phyloP scores from a whole-genome alignment of 257 asterid genomes.

The Sherardia arvensis region DNA sequence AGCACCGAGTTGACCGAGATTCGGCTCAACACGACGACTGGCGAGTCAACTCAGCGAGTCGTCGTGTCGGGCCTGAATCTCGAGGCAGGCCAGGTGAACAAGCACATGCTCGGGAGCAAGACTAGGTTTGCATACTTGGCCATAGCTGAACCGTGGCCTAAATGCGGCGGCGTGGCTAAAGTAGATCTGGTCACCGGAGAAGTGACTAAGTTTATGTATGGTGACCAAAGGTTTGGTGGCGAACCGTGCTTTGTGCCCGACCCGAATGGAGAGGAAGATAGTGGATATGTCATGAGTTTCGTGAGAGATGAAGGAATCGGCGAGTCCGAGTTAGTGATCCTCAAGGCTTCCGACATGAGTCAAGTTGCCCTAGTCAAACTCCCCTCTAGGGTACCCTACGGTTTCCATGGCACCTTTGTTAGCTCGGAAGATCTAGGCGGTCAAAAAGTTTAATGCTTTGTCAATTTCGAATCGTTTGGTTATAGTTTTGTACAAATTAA shows the following conservation, averaged over 20 bases:
- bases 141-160: slow-evolving; percentile 65
- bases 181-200: slow-evolving; percentile 39
- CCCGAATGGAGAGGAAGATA: slow-evolving; percentile 25
- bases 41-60: slow-evolving; percentile 23
- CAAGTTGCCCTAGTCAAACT: slow-evolving; percentile 35
- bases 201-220: slow-evolving; percentile 31
- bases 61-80: slow-evolving; percentile 35
- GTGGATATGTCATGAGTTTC: slow-evolving; percentile 36
- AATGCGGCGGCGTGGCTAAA: slow-evolving; percentile 47
- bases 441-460: slow-evolving; percentile 7
- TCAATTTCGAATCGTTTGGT: neutral
- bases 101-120: slow-evolving; percentile 26
- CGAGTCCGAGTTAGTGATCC: slow-evolving; percentile 33
- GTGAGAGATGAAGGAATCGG: slow-evolving; percentile 41
- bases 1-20: slow-evolving; percentile 32
- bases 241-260: slow-evolving; percentile 37
- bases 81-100: slow-evolving; percentile 50
- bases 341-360: slow-evolving; percentile 42
- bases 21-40: slow-evolving; percentile 24
- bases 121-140: slow-evolving; percentile 39
- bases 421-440: slow-evolving; percentile 28
- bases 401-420: slow-evolving; percentile 65
- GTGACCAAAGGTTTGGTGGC: slow-evolving; percentile 34
- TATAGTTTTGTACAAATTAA: neutral
- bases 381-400: slow-evolving; percentile 56